phyloP scores from a whole-genome alignment of 805 yeast species.

The Cyberlindnera maclurae region DNA sequence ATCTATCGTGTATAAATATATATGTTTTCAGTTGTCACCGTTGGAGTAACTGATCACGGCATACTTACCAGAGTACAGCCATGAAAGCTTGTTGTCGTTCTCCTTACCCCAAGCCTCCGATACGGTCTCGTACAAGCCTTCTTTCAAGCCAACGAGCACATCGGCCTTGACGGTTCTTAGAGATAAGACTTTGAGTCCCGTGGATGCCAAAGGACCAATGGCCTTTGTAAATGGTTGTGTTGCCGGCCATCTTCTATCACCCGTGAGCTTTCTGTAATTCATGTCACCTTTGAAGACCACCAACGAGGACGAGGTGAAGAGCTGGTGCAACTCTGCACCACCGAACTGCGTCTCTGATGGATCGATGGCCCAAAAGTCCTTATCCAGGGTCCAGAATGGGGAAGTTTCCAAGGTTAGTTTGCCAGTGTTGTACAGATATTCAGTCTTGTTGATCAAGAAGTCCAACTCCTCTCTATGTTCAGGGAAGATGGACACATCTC shows the following conservation, averaged over 20 bases:
- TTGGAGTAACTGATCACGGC: conserved; percentile 70
- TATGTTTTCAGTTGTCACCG: conserved; percentile 26
- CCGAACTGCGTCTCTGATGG: conserved; percentile 44
- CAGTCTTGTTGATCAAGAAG: conserved; percentile 39
- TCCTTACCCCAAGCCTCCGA: conserved; percentile 52
- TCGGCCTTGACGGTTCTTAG: conserved; percentile 96
- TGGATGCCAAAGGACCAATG: conserved; percentile 56
- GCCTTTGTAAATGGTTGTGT: conserved; percentile 70
- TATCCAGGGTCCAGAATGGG: conserved; percentile 81
- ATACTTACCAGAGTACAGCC: conserved; percentile 90
- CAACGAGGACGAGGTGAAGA: conserved; percentile 56
- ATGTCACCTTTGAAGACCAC: conserved; percentile 91
- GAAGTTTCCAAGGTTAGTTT: conserved; percentile 46
- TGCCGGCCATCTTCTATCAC: conserved; percentile 83
- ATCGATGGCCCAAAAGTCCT: conserved; percentile 66
- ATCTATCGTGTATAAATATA: background rate
- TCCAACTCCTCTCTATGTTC: conserved; percentile 38
- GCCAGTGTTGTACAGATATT: conserved; percentile 38
- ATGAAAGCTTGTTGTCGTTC: conserved; percentile 60
- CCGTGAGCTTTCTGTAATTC: conserved; percentile 90
- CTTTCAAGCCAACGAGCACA: conserved; percentile 77
- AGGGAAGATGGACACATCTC: conserved; percentile 43
- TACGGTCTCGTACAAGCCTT: conserved; percentile 67
- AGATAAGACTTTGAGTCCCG: conserved; percentile 60
- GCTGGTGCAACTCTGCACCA: conserved; percentile 55